These are phyloP conservation scores for Plicaturopsis crispa DNA, from an alignment of 768 basidiomycete genomes.

Conservation along the genomic window DNA sequence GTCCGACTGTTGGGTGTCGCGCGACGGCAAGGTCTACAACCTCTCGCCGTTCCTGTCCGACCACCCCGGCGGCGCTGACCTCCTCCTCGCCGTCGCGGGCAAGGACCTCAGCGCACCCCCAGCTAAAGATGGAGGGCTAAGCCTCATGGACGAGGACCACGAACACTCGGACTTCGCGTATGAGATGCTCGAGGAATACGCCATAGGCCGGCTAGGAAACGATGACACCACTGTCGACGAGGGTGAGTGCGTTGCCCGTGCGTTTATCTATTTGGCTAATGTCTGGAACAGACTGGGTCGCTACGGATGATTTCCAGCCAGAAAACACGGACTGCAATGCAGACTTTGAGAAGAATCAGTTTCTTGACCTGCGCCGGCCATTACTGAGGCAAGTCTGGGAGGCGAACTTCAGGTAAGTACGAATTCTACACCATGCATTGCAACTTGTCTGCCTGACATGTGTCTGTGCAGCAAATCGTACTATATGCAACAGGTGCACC, in stretches of 20 bases:
- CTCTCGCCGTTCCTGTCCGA: constrained; percentile 78
- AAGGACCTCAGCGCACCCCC: constrained; percentile 50
- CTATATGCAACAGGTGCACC: constrained; percentile 94
- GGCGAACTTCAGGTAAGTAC: constrained; percentile 70
- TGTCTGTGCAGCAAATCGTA: constrained; percentile 68
- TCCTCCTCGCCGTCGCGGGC: constrained; percentile 78
- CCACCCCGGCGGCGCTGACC: constrained; percentile 94
- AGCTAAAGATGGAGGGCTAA: constrained; percentile 35
- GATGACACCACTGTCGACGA: constrained; percentile 73
- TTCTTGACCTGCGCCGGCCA: constrained; percentile 85
- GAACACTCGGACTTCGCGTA: constrained; percentile 89
- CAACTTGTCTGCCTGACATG: constrained; percentile 4
- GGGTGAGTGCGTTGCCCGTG: constrained; percentile 36
- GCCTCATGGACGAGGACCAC: constrained; percentile 94
- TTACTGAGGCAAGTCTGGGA: constrained; percentile 83
- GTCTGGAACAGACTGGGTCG: constrained; percentile 68
- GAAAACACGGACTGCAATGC: constrained; percentile 76
- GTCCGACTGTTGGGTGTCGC: constrained; percentile 76
- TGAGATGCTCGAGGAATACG: constrained; percentile 84
- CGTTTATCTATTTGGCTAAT: constrained; percentile 1
- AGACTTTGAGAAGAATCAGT: constrained; percentile 86
- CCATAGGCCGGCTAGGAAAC: constrained; percentile 75
- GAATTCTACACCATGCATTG: not conserved
- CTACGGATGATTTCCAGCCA: constrained; percentile 84
- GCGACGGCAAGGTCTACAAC: constrained; percentile 82